Percentiles rank a stretch among this genome's conserved stretches.
Evolutionary conservation across 2,329 filamentous ascomycete genomes (phyloP).

Genomic region (Colletotrichum shisoi): DNA sequence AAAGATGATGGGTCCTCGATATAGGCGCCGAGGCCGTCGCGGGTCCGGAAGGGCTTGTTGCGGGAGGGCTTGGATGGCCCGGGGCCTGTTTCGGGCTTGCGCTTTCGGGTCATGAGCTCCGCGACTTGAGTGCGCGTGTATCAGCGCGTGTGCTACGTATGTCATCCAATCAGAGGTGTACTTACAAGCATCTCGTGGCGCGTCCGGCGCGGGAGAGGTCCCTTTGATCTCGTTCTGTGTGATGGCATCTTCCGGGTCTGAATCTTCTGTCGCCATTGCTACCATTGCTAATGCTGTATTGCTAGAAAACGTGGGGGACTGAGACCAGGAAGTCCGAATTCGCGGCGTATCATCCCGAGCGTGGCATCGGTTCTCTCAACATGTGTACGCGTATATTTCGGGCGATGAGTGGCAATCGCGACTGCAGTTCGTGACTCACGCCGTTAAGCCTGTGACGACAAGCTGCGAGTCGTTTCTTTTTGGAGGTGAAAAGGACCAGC

Average conservation of each 20-base stretch:
- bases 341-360: slow-evolving; percentile 1
- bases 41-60: slow-evolving; percentile 54
- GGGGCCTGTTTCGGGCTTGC: slow-evolving; percentile 44
- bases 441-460: not conserved
- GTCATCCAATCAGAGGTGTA: not conserved
- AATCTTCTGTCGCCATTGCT: slow-evolving; percentile 43
- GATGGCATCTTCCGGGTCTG: slow-evolving; percentile 52
- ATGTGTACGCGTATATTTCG: not conserved
- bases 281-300: slow-evolving; percentile 40
- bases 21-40: slow-evolving; percentile 73
- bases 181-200: slow-evolving; percentile 55
- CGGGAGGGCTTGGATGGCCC: slow-evolving; percentile 39
- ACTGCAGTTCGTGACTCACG: not conserved
- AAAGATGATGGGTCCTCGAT: slow-evolving; percentile 69
- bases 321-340: not conserved
- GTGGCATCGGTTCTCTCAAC: slow-evolving; percentile 9
- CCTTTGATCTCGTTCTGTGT: slow-evolving; percentile 53
- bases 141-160: slow-evolving; percentile 5
- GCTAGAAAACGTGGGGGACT: not conserved
- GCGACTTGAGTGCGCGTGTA: slow-evolving; percentile 43
- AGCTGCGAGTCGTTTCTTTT: not conserved
- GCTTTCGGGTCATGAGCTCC: slow-evolving; percentile 51
- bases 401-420: not conserved
- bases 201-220: slow-evolving; percentile 44
- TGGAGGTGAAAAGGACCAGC: not conserved